Conservation (phyloP, 305 asterid genomes). For the Fraxinus angustifolia region DNA sequence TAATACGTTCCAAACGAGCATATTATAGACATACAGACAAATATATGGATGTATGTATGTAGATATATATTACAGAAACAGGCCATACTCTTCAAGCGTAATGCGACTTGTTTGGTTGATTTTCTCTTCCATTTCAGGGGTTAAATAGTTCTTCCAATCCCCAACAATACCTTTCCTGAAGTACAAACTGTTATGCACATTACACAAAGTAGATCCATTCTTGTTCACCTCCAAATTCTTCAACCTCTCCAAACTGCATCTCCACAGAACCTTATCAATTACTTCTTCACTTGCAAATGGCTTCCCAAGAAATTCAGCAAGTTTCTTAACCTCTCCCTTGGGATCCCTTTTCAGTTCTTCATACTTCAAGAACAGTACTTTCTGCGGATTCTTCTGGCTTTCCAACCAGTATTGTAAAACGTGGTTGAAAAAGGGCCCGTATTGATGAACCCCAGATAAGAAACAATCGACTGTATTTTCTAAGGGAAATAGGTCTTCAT, state of each 20-base stretch:
- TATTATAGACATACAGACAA: not conserved
- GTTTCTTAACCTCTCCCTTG: constrained; percentile 29
- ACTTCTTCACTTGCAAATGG: constrained; percentile 29
- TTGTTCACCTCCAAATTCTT: constrained; percentile 47
- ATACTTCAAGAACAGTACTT: constrained; percentile 46
- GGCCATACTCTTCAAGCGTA: constrained; percentile 24
- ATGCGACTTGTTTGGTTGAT: constrained; percentile 15
- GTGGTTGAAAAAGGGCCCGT: constrained; percentile 46
- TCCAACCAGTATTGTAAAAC: constrained; percentile 46
- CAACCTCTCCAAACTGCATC: constrained; percentile 48
- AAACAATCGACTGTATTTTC: constrained; percentile 46
- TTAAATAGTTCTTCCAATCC: constrained; percentile 52
- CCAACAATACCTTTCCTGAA: constrained; percentile 60
- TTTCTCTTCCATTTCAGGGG: constrained; percentile 28
- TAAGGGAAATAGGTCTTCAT: constrained; percentile 39
- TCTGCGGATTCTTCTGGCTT: constrained; percentile 38
- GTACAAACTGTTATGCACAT: constrained; percentile 36
- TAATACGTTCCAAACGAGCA: not conserved
- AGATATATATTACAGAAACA: too few species aligned
- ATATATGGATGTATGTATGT: not conserved
- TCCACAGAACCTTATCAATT: constrained; percentile 35
- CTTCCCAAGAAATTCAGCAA: constrained; percentile 45
- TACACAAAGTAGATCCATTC: constrained; percentile 26
- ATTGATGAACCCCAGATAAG: constrained; percentile 40
- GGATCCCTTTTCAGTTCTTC: constrained; percentile 45